phyloP scores from a whole-genome alignment of 257 asterid genomes.

The Anisodus tanguticus region DNA sequence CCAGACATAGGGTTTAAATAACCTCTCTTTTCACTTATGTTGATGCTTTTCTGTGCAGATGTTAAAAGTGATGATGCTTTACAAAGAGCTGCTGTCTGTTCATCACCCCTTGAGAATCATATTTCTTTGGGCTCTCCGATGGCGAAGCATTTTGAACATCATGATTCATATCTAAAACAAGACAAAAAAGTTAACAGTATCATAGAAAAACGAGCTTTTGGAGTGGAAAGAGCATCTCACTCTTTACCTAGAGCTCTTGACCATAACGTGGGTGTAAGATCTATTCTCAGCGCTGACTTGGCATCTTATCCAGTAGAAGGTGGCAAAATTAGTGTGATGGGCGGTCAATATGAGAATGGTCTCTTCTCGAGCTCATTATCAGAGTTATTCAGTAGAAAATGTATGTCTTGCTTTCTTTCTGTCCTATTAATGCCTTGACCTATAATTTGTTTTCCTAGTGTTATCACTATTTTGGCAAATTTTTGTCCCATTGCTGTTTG shows the following conservation, averaged over 20 bases:
- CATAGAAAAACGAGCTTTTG: conserved; percentile 58
- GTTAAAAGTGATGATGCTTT: conserved; percentile 56
- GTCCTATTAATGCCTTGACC: conserved; percentile 19
- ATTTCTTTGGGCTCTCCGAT: conserved; percentile 57
- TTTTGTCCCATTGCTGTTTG: neutral
- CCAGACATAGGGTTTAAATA: neutral
- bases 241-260: conserved; percentile 79
- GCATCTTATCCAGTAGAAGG: conserved; percentile 64
- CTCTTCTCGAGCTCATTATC: conserved; percentile 96
- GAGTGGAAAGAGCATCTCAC: conserved; percentile 60
- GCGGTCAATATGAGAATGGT: conserved; percentile 77
- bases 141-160: conserved; percentile 60
- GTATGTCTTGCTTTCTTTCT: conserved; percentile 52
- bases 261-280: conserved; percentile 60
- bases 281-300: conserved; percentile 52
- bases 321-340: conserved; percentile 60
- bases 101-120: conserved; percentile 63
- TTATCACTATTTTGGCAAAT: neutral
- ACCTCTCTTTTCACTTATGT: conserved; percentile 15
- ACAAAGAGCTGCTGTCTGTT: conserved; percentile 52
- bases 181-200: conserved; percentile 56
- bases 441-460: neutral
- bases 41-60: conserved; percentile 51
- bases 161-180: conserved; percentile 58
- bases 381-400: conserved; percentile 72